Base-by-base conservation (phyloP, 768 basidiomycete species). In the Mycena olivaceomarginata region DNA sequence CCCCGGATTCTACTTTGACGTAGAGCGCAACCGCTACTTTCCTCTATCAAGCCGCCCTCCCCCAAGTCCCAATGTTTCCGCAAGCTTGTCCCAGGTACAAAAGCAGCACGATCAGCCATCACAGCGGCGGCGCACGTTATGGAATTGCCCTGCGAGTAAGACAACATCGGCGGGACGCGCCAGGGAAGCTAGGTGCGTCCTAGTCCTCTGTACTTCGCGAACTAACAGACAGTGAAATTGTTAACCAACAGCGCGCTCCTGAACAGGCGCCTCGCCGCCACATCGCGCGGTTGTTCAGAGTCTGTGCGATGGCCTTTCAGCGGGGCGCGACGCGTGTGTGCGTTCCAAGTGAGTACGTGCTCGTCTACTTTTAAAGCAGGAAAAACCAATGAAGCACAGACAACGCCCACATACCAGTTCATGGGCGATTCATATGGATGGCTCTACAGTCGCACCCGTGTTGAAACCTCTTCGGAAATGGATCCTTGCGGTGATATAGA, bases 1-100 rank as follows among this genome's bases (percentile, higher is more conserved):
- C 10, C 78, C 76, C 37, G 76, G 75, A 2, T 73, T 77, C 72
- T 79, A 79, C 57, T 79, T 67, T 13, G 77, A 79, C 48, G n/a
- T 37, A 11, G 74, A 69, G 45, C 70, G 71, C 37, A 79, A 76
- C 63, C 70, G 77, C 59, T 79, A 79, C 48, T 79, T 79, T n/a
- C 74, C 77, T n/a, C 37, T 78, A 31, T 25, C 67, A 7, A 41
- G 45, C 22, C 65, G 70, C 18, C 68, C 67, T 5, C 63, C 53
- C 5, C 68, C 45, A 20, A 45, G 37, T 31, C 5, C 22, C 40
- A 18, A 39, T 39, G n/a, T 7, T 56, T 16, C 45, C 51, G n/a
- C 6, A 11, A 40, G 39, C 5, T 18, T 22, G 31, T 9, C 63
- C 22, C 20, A 41, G 40, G 40, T 12, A 22, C 63, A 43, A 57